Evolutionary conservation across 768 basidiomycete genomes (phyloP).

Genomic region (Leccinum disarticulatum): DNA sequence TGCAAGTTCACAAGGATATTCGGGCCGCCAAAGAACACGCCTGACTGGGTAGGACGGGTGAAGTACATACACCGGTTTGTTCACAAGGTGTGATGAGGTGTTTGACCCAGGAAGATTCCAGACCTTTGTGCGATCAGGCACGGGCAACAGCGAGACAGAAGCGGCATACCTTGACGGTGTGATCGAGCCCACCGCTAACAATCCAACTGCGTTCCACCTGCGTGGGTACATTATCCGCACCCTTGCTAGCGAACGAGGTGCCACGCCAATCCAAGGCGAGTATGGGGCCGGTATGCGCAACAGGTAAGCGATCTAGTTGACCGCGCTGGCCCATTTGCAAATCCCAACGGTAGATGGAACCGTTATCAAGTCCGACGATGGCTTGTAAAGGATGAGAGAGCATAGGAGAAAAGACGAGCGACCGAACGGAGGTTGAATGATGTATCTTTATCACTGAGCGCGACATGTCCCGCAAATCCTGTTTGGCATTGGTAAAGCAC

Average conservation of each 20-base stretch:
- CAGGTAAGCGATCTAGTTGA: constrained; percentile 65
- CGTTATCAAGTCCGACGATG: constrained; percentile 67
- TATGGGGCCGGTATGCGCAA: constrained; percentile 73
- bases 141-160: background rate
- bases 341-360: constrained; percentile 77
- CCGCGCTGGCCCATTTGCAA: constrained; percentile 75
- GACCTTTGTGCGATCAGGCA: constrained; percentile 41
- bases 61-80: constrained; percentile 66
- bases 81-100: constrained; percentile 53
- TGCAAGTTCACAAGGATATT: constrained; percentile 72
- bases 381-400: constrained; percentile 66
- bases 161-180: constrained; percentile 63
- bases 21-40: constrained; percentile 74
- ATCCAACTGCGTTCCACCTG: constrained; percentile 61
- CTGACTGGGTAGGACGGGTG: constrained; percentile 76
- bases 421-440: constrained; percentile 67
- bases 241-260: constrained; percentile 25
- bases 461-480: constrained; percentile 73
- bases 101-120: constrained; percentile 58
- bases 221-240: constrained; percentile 12
- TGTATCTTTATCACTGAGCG: constrained; percentile 70
- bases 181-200: constrained; percentile 76
- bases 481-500: constrained; percentile 4
- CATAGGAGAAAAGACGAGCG: constrained; percentile 69
- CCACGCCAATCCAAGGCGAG: constrained; percentile 73